Evolutionary conservation across 345 rosid species (phyloP), one percentile per base, ranked within the genome.

Genomic region (Bruguiera gymnorhiza): DNA sequence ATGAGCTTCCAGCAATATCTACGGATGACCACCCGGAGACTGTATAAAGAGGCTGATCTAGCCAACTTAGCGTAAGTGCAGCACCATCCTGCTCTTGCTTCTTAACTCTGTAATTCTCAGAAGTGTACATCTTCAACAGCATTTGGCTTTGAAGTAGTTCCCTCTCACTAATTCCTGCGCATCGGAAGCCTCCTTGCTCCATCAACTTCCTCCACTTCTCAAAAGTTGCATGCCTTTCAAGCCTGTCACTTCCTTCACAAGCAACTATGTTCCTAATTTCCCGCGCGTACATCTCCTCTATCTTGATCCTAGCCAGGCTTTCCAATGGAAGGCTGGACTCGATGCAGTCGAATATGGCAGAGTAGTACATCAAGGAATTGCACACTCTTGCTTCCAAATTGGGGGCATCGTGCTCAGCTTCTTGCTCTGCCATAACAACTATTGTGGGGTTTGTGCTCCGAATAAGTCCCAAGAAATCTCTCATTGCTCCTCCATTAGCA

Each of bases 181-280:
- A 77, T 59, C 83, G 77, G 73, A 89, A 83, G 63, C 92, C 95
- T 73, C 89, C 86, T 54, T 88, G 87, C 88, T 92, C 99, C 91
- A 95, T 79, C 84, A 82, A 61, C 73, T 62, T 83, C 86, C 70
- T 87, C 97, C 97, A 95, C 20, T 80, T 83, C 2, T 76, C 77
- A 57, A 87, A 90, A 8, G 77, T 53, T 73, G 83, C 83, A 8
- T 95, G 99, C 81, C 99, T 90, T 76, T 92, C 99, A 13, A 75
- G 61, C 57, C 99, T 76, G 73, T 90, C 90, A 9, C 87, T 90
- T 57, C 99, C 98, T 86, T 95, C 99, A 48, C 98, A 88, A 26
- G 98, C 92, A 19, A 95, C 82, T 2, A 95, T 79, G 81, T 84
- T 88, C 73, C 92, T 86, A 18, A 95, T 89, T 75, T 95, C 98